Evolutionary conservation across 2,329 filamentous ascomycete species (phyloP).

Genomic region (Coniochaeta sp.): DNA sequence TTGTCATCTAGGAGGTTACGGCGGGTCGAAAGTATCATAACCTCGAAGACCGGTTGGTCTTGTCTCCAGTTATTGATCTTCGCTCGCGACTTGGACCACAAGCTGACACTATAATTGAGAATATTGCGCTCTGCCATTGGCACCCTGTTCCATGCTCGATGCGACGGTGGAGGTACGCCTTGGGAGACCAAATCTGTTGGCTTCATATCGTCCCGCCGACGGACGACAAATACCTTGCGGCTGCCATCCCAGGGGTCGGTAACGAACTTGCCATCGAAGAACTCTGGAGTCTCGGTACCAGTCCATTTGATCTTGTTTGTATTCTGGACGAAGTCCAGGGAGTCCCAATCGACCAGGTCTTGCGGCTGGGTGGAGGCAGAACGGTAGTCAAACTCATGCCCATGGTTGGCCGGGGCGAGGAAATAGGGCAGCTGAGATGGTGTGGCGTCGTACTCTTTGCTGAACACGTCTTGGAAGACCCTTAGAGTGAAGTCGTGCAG

Average conservation of each 20-base stretch:
- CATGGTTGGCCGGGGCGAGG: slow-evolving; percentile 51
- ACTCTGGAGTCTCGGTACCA: slow-evolving; percentile 34
- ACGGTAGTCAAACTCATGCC: slow-evolving; percentile 21
- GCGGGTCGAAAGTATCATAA: slow-evolving; percentile 66
- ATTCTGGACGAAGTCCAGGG: slow-evolving; percentile 34
- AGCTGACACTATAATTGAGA: slow-evolving; percentile 75
- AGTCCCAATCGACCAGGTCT: slow-evolving; percentile 53
- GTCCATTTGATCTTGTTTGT: slow-evolving; percentile 18
- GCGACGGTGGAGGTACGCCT: slow-evolving; percentile 38
- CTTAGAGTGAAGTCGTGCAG: slow-evolving; percentile 69
- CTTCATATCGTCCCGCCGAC: slow-evolving; percentile 49
- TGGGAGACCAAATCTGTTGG: slow-evolving; percentile 59
- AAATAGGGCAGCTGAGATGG: slow-evolving; percentile 71
- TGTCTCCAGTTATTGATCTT: slow-evolving; percentile 45
- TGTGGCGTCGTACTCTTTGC: slow-evolving; percentile 69
- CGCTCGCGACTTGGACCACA: slow-evolving; percentile 59
- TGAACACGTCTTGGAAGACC: slow-evolving; percentile 79
- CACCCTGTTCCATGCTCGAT: slow-evolving; percentile 30
- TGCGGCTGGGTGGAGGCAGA: slow-evolving; percentile 12
- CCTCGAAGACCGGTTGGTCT: slow-evolving; percentile 76
- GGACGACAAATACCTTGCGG: slow-evolving; percentile 50
- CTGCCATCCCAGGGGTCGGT: slow-evolving; percentile 55
- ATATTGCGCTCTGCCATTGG: slow-evolving; percentile 48
- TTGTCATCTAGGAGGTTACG: slow-evolving; percentile 74
- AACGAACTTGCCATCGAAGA: slow-evolving; percentile 47